Evolutionary conservation across 1,139 yeast genomes (phyloP), one percentile per base, ranked within the genome.

Genomic region (Saccharomyces hybrid): DNA sequence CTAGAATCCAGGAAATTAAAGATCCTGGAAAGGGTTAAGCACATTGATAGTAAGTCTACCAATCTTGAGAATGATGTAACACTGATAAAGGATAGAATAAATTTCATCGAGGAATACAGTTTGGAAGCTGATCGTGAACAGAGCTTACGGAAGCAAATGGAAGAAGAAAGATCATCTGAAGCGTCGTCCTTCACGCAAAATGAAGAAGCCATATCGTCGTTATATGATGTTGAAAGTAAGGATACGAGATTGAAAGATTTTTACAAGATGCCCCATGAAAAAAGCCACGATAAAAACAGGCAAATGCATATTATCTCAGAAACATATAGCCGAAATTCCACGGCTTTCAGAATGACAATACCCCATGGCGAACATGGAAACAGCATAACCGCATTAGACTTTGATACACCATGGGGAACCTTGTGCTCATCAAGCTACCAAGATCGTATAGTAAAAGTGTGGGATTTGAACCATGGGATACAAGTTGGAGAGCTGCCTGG

Each of bases 381-480:
- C 50, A 59, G 77, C 2, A 73, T 84, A 32, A 77, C 80, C 1
- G 75, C 81, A 31, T 66, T 84, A 55, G 88, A 81, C 59, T 83
- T 84, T 65, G 87, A 84, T 63, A 75, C 76, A 44, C 88, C 88
- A n/a, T 83, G 81, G 67, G 88, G 88, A 1, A 81, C 82, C 1
- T 66, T 84, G 70, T 91, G 89, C 1, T 81, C 91, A 14, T 90
- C 97, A 0, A 66, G 63, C 5, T 81, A 91, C 4, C 75, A 84
- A 63, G 96, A 89, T 69, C 88, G 84, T 67, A 83, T 91, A 1
- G 88, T 88, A 14, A 79, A 86, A 59, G 88, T 90, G 9, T 88
- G 97, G 96, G 96, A 90, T 72, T 72, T 78, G 70, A 78, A 77
- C 58, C 72, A 76, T 53, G 81, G 77, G 49, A 77, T 72, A 64